Base-by-base conservation (phyloP, 2,329 filamentous ascomycete species). In the Mariannaea sp. region DNA sequence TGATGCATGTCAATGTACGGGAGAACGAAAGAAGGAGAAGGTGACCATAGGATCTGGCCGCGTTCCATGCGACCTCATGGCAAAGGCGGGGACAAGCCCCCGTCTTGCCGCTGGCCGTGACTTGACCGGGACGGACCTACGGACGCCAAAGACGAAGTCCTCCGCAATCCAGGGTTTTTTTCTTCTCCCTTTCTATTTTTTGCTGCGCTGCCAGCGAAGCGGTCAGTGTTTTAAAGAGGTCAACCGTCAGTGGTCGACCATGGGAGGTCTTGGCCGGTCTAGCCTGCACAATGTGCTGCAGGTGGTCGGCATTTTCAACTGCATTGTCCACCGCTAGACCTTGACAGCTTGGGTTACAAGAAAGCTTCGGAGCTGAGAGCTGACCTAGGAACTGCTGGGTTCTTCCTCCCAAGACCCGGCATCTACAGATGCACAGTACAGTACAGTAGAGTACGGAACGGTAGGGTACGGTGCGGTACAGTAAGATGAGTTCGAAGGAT, bases 31-130 rank as follows among this genome's bases (percentile, higher is more conserved):
- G n/a, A n/a, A n/a, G n/a, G 22, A 24, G 22, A 24, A 24, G 43
- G 43, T 51, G 59, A 59, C 55, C 59, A 60, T 45, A 45, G 55
- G 56, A 56, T 58, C 50, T 51, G 64, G 64, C 54, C 61, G 61
- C 62, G 51, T n/a, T 59, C 46, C 45, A 64, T 59, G 64, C 64
- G 64, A 58, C 64, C 61, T 55, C 50, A 38, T 42, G 49, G 55
- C 39, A 32, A 40, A 39, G 49, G 46, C 36, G 55, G 51, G 43
- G 56, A 44, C 46, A 40, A 54, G 45, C 44, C 22, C 44, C 38
- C 39, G n/a, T n/a, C n/a, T n/a, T n/a, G n/a, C n/a, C n/a, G n/a
- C n/a, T n/a, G 49, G 57, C 24, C 44, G 55, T 57, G 50, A 55
- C 52, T 57, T 56, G 55, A 54, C 56, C 45, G 42, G 49, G 42